Evolutionary conservation across 805 yeast genomes (phyloP).

Genomic region (Schwanniomyces vanrijiae): DNA sequence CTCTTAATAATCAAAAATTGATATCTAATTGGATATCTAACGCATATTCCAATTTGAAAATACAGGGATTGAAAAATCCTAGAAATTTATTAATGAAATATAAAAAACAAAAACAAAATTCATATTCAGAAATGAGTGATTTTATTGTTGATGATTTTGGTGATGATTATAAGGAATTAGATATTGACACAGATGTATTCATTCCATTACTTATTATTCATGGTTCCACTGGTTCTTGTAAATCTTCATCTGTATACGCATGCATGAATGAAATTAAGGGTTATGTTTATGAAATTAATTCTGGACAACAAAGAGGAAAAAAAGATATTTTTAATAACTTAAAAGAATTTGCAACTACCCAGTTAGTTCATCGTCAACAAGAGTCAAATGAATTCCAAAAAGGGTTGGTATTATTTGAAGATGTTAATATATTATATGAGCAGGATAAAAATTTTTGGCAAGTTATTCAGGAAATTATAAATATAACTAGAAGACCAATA

Average conservation of each 20-base stretch:
- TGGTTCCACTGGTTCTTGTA: constrained; percentile 79
- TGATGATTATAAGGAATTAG: constrained; percentile 10
- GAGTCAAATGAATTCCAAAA: constrained; percentile 40
- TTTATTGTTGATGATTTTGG: constrained; percentile 39
- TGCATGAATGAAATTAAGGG: constrained; percentile 62
- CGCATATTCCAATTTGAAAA: constrained; percentile 33
- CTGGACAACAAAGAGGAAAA: constrained; percentile 70
- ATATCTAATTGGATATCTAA: constrained; percentile 41
- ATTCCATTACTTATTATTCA: constrained; percentile 64
- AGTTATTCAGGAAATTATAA: constrained; percentile 60
- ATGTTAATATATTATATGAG: constrained; percentile 77
- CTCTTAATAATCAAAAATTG: constrained; percentile 15
- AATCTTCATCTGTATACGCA: constrained; percentile 71
- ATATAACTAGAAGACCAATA: constrained; percentile 66
- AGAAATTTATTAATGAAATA: constrained; percentile 26
- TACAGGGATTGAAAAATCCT: constrained; percentile 31
- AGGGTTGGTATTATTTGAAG: constrained; percentile 79
- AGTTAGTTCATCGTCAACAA: constrained; percentile 55
- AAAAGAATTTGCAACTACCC: constrained; percentile 82
- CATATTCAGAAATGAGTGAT: constrained; percentile 14
- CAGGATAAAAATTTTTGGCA: constrained; percentile 83
- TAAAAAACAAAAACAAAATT: constrained; percentile 18
- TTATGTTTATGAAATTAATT: constrained; percentile 78
- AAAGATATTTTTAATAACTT: constrained; percentile 66
- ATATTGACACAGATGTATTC: constrained; percentile 39